Percentiles rank a stretch among this genome's conserved stretches.
These are phyloP conservation scores for Arabidopsis thaliana DNA, from an alignment of 345 rosid genomes.

Conservation along the genomic window DNA sequence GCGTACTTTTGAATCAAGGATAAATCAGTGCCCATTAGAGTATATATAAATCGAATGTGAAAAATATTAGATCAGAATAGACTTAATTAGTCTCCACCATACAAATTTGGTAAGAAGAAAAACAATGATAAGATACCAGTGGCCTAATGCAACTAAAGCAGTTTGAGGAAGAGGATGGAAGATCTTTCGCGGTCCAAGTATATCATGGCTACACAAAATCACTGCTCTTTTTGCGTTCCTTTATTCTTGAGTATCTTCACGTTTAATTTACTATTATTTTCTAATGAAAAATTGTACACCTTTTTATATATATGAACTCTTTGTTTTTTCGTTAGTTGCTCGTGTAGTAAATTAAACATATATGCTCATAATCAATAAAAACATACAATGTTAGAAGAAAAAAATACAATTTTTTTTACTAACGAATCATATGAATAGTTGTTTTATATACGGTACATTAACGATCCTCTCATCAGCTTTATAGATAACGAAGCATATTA, in stretches of 20 bases:
- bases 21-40: too few species aligned
- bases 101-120: neutral
- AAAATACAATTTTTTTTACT: too few species aligned
- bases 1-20: neutral
- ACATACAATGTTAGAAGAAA: neutral
- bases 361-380: constrained; percentile 4
- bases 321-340: neutral
- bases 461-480: constrained; percentile 11
- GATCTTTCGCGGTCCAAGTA: constrained; percentile 30
- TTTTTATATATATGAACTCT: too few species aligned
- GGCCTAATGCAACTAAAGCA: neutral
- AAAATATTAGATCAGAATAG: neutral
- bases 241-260: too few species aligned
- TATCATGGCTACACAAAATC: constrained; percentile 17
- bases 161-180: neutral
- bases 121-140: neutral
- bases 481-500: constrained; percentile 26
- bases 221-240: neutral
- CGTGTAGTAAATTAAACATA: neutral
- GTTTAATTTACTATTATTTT: too few species aligned
- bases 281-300: neutral
- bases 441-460: neutral
- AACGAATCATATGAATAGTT: constrained; percentile 13
- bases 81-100: neutral
- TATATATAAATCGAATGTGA: neutral